A percentile compares a stretch with the other conserved stretches of the same genome.
phyloP scores from a whole-genome alignment of 2,329 filamentous ascomycete species.

The Aspergillus neotritici region DNA sequence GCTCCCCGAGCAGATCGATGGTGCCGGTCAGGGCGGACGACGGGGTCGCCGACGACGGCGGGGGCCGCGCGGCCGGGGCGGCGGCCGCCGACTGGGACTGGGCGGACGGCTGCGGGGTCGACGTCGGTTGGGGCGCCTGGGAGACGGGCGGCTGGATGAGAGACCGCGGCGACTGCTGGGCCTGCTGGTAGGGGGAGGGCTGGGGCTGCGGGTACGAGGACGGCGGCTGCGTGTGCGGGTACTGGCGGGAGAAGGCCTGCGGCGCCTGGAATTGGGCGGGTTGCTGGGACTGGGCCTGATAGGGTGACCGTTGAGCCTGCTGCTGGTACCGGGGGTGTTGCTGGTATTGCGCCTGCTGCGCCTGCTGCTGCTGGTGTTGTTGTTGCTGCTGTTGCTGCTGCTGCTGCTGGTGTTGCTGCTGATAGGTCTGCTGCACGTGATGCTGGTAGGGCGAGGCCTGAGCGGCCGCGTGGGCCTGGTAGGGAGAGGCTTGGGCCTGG shows the following conservation, averaged over 20 bases:
- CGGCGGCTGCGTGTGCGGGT: conserved; percentile 12
- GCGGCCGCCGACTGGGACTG: too few species aligned
- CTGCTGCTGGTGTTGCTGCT: conserved; percentile 15
- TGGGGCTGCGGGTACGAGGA: conserved; percentile 7
- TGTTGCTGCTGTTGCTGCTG: conserved; percentile 11
- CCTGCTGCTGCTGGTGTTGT: conserved; percentile 11
- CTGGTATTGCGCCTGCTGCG: conserved; percentile 13
- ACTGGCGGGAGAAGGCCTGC: conserved; percentile 1
- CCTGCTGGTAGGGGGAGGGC: conserved; percentile 10
- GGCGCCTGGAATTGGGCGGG: conserved; percentile 5
- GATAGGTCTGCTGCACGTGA: conserved; percentile 11
- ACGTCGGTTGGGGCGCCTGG: conserved; percentile 3
- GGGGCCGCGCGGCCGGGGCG: too few species aligned
- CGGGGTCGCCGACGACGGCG: too few species aligned
- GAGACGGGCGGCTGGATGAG: not conserved
- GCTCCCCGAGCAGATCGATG: too few species aligned
- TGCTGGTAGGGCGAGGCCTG: conserved; percentile 1
- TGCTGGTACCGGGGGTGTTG: conserved; percentile 12
- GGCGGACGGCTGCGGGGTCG: not conserved
- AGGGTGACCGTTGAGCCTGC: conserved; percentile 12
- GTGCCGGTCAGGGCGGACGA: too few species aligned
- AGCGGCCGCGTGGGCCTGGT: conserved; percentile 4
- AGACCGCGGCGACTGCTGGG: conserved; percentile 13
- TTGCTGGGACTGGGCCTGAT: conserved; percentile 12
- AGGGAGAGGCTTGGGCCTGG: conserved; percentile 6